A percentile compares a stretch with the other conserved stretches of the same genome.
phyloP scores from a whole-genome alignment of 2,329 filamentous ascomycete genomes.

The Aspergillus proliferans region DNA sequence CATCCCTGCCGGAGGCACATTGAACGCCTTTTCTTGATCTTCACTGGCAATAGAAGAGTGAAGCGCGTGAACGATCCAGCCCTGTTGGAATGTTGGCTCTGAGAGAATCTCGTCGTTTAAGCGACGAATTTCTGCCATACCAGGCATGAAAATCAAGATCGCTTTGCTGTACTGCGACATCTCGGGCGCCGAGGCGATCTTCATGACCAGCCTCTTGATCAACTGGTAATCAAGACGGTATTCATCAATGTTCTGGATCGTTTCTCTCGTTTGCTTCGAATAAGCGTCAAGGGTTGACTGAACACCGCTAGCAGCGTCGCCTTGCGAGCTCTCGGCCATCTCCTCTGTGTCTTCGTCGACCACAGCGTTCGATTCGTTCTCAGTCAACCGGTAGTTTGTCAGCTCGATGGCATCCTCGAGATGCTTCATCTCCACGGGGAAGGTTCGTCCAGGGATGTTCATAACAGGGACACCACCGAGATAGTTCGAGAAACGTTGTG shows the following conservation, averaged over 20 bases:
- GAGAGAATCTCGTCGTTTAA: conserved; percentile 79
- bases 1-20: conserved; percentile 71
- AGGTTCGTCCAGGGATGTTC: conserved; percentile 86
- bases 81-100: conserved; percentile 65
- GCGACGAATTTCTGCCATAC: conserved; percentile 84
- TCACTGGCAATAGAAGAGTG: conserved; percentile 95
- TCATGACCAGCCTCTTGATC: conserved; percentile 69
- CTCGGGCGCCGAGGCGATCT: conserved; percentile 63
- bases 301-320: conserved; percentile 51
- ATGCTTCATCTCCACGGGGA: conserved; percentile 80
- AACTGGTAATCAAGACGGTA: conserved; percentile 87
- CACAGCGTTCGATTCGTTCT: conserved; percentile 43
- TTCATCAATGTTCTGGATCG: conserved; percentile 74
- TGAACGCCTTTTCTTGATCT: conserved; percentile 90
- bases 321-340: conserved; percentile 42
- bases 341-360: conserved; percentile 44
- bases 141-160: conserved; percentile 88
- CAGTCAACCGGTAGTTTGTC: conserved; percentile 67
- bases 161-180: conserved; percentile 75
- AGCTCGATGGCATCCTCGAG: conserved; percentile 89
- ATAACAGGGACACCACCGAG: conserved; percentile 78
- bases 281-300: conserved; percentile 65
- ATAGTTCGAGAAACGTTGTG: conserved; percentile 83
- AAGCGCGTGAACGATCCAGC: conserved; percentile 82
- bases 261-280: conserved; percentile 66